These are phyloP conservation scores for Sedum album DNA, from an alignment of 164 flowering plant species.

Conservation along the genomic window DNA sequence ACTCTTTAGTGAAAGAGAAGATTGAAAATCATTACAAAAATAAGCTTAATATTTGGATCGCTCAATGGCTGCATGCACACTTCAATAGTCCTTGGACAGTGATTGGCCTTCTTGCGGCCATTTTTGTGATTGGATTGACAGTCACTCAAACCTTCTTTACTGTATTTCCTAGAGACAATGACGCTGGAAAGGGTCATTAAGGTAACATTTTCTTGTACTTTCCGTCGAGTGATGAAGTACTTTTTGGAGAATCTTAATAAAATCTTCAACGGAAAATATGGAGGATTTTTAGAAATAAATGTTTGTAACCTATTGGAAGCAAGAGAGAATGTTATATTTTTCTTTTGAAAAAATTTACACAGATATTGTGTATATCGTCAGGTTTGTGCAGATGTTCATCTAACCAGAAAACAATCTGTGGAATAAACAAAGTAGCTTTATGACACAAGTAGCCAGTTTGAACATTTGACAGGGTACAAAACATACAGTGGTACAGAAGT, in stretches of 20 bases:
- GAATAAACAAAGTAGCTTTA: background rate
- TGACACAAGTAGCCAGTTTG: background rate
- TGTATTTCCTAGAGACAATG: background rate
- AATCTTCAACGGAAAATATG: no score
- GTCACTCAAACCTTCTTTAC: background rate
- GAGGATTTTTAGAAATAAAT: no score
- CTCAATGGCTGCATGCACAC: background rate
- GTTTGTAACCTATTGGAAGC: no score
- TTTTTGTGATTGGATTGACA: background rate
- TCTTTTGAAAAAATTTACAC: no score
- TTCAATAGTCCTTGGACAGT: slow-evolving; percentile 8
- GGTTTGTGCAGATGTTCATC: no score
- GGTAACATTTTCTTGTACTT: background rate
- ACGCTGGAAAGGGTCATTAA: background rate
- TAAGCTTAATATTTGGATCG: background rate
- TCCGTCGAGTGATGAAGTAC: no score
- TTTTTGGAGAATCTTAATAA: no score
- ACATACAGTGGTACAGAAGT: background rate
- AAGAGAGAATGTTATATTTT: no score
- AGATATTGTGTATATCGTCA: no score
- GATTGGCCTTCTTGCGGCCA: background rate
- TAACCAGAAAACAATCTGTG: background rate
- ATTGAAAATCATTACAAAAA: background rate
- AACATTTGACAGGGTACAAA: background rate
- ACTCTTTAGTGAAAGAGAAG: no score